These are phyloP conservation scores for Rhododendron griersonianum DNA, from an alignment of 148 eudicot species.

Conservation along the genomic window DNA sequence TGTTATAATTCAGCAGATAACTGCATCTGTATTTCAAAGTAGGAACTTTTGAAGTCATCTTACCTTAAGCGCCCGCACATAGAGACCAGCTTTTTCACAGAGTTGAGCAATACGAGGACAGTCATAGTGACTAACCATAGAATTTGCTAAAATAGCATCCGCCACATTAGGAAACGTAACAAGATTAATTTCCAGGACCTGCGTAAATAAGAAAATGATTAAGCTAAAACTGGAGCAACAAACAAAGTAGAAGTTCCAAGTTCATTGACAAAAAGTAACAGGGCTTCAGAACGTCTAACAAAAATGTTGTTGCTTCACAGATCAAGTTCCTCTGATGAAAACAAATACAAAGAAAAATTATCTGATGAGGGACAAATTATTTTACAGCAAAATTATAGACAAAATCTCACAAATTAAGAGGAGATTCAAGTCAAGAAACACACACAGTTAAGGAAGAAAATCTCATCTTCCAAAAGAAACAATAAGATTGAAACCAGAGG, in stretches of 20 bases:
- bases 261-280: too few species aligned
- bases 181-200: conserved; percentile 92
- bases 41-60: neutral
- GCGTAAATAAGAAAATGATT: conserved; percentile 12
- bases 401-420: too few species aligned
- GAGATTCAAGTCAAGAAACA: too few species aligned
- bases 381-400: too few species aligned
- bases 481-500: too few species aligned
- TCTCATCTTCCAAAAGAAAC: too few species aligned
- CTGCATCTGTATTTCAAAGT: neutral
- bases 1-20: neutral
- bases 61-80: conserved; percentile 90
- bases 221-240: neutral
- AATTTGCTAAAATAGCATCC: conserved; percentile 95
- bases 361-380: too few species aligned
- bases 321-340: too few species aligned
- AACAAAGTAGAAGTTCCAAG: neutral
- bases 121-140: conserved; percentile 97
- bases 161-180: conserved; percentile 97
- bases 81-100: conserved; percentile 94
- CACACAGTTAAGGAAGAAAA: too few species aligned
- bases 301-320: too few species aligned
- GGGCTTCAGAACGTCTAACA: too few species aligned
- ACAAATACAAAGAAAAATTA: too few species aligned
- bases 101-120: conserved; percentile 94